Evolutionary conservation across 2,329 filamentous ascomycete species (phyloP), one percentile per base, ranked within the genome.

Genomic region (Fonsecaea nubica): DNA sequence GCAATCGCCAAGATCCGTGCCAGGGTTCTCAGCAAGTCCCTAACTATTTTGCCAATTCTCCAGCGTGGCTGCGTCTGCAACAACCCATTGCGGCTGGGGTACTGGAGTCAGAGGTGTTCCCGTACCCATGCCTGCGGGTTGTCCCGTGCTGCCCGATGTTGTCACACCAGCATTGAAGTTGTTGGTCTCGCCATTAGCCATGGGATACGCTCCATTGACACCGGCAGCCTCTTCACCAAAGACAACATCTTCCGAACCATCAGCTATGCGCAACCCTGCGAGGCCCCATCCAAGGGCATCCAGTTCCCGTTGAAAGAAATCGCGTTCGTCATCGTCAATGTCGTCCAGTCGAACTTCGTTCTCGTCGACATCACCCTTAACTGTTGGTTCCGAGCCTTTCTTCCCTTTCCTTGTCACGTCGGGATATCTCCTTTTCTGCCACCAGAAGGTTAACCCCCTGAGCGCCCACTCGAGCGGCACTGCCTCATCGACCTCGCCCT

Each of bases 401-500:
- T 62, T 68, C n/a, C 76, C 86, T 12, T 80, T 77, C 21, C 84
- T 88, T 85, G 97, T 92, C 65, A 89, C 87, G 65, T 93, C 90
- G 21, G 91, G 91, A 75, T 96, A 97, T 69, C 87, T 81, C 64
- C 92, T 86, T 73, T 97, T 82, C 77, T 97, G 97, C 82, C 92
- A 92, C 93, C 95, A 99, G 77, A 97, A 93, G 61, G 94, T 97
- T 70, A 99, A 79, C 50, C 91, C 92, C 52, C 95, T 84, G 53
- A 98, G 83, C 0, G 92, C 93, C 81, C 97, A 93, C 79, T 99
- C 95, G 7, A 97, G 83, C 1, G 94, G 94, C 72, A 98, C 81
- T 13, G 93, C 92, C 76, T 96, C 92, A 75, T 98, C 95, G 1
- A 98, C 93, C 72, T 97, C 94, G 0, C 90, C 92, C 74, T 99